Base-by-base conservation (phyloP, 768 basidiomycete genomes). In the Phylloporus sp. region DNA sequence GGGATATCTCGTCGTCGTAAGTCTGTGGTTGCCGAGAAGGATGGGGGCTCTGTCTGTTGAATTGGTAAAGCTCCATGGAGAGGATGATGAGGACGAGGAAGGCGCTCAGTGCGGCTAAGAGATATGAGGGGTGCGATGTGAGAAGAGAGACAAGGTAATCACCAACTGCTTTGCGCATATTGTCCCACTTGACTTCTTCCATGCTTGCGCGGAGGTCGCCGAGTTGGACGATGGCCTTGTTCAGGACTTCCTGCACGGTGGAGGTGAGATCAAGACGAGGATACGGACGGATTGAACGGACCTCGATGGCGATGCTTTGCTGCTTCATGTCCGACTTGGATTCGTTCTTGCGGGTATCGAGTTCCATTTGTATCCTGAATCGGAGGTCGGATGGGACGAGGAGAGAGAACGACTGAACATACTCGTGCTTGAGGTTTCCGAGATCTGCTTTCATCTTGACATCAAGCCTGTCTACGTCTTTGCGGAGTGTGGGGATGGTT, bases 381-480 rank as follows among this genome's bases (percentile, higher is more conserved):
- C 14, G 31, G 42, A 26, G 26, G 39, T 51, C 26, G n/a, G 15
- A 41, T 7, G n/a, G 31, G 20, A 28, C n/a, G 29, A 24, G 28
- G 33, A 27, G 3, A 17, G 38, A 4, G 5, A 35, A 9, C 22
- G 20, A 20, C 26, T 31, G 34, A 37, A 79, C 86, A 45, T 55
- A 95, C 93, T 98, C 94, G 60, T 97, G 94, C 67, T 89, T 92
- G 56, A 99, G 73, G 36, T 79, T 86, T 14, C 78, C 81, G 20
- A 98, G 69, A 53, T 94, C 90, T 65, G 96, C 92, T 69, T 94
- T 95, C 82, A 99, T 86, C 69, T 89, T 94, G 33, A 86, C 82
- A 57, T 86, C 82, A 37, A 97, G 66, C 3, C 75, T 69, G 59
- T 99, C 95, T 13, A 92, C 83, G 35, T 98, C 96, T 51, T 91